Evolutionary conservation across 2,329 filamentous ascomycete species (phyloP).

Genomic region (Didymella pomorum): DNA sequence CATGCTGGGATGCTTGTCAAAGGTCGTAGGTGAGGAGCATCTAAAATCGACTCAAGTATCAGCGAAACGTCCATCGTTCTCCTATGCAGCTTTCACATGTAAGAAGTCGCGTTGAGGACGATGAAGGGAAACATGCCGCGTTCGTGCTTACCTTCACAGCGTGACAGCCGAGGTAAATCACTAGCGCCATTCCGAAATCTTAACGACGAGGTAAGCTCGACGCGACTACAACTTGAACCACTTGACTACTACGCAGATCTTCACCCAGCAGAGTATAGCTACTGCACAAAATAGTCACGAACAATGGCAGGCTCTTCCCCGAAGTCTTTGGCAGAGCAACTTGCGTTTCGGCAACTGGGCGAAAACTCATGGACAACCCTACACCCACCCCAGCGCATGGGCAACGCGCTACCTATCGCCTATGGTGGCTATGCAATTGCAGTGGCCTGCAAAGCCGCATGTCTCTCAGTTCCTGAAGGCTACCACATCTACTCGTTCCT

Average conservation of each 20-base stretch:
- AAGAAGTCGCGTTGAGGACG: not conserved
- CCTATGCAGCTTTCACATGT: not conserved
- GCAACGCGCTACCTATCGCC: conserved; percentile 50
- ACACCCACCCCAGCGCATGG: conserved; percentile 49
- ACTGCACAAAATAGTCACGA: not conserved
- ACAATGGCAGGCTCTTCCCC: conserved; percentile 8
- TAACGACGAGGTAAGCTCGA: not conserved
- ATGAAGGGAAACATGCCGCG: not conserved
- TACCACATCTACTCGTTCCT: conserved; percentile 58
- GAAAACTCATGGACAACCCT: conserved; percentile 27
- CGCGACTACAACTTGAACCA: not conserved
- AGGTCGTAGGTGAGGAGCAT: not conserved
- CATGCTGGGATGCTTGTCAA: not conserved
- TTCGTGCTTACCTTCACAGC: not conserved
- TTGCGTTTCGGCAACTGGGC: conserved; percentile 23
- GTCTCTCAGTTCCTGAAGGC: conserved; percentile 45
- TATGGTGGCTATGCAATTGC: conserved; percentile 58
- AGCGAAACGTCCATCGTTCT: not conserved
- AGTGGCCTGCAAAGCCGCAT: conserved; percentile 55
- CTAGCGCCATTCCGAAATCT: conserved; percentile 6
- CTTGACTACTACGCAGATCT: not conserved
- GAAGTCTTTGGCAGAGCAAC: conserved; percentile 26
- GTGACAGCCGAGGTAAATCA: conserved; percentile 11
- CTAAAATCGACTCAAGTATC: not conserved
- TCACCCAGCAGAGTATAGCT: not conserved